A percentile compares a stretch with the other conserved stretches of the same genome.
Evolutionary conservation across 257 asterid genomes (phyloP).

Genomic region (Solanum paucissectum): DNA sequence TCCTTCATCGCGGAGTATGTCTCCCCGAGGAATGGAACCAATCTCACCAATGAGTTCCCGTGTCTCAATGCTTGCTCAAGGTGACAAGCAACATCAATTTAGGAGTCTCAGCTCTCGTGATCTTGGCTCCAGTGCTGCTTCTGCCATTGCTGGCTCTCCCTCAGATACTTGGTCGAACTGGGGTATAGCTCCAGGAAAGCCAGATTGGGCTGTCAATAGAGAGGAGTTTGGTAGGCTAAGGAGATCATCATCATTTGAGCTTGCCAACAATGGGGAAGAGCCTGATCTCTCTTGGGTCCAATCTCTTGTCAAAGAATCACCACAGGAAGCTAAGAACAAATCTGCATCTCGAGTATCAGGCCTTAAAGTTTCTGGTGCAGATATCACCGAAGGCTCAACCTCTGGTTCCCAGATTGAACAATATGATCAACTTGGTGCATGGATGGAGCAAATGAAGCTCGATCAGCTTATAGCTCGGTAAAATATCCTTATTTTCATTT

Average conservation of each 20-base stretch:
- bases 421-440: constrained; percentile 45
- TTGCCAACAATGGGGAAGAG: constrained; percentile 48
- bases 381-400: constrained; percentile 20
- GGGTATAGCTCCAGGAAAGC: constrained; percentile 42
- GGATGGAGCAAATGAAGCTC: constrained; percentile 77
- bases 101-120: constrained; percentile 77
- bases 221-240: constrained; percentile 39
- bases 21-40: constrained; percentile 61
- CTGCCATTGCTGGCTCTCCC: constrained; percentile 34
- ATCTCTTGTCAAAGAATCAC: constrained; percentile 70
- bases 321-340: constrained; percentile 46
- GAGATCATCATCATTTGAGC: constrained; percentile 61
- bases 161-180: constrained; percentile 50
- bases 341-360: constrained; percentile 13
- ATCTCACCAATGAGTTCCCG: constrained; percentile 71
- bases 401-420: constrained; percentile 27
- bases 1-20: constrained; percentile 58
- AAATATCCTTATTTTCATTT: not conserved
- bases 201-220: constrained; percentile 44
- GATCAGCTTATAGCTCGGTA: constrained; percentile 62
- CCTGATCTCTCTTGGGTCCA: constrained; percentile 95
- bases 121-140: constrained; percentile 44
- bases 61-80: constrained; percentile 46
- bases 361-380: constrained; percentile 16
- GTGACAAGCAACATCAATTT: constrained; percentile 48